Evolutionary conservation across 2,329 filamentous ascomycete species (phyloP).

Genomic region (Lachnellula arida): DNA sequence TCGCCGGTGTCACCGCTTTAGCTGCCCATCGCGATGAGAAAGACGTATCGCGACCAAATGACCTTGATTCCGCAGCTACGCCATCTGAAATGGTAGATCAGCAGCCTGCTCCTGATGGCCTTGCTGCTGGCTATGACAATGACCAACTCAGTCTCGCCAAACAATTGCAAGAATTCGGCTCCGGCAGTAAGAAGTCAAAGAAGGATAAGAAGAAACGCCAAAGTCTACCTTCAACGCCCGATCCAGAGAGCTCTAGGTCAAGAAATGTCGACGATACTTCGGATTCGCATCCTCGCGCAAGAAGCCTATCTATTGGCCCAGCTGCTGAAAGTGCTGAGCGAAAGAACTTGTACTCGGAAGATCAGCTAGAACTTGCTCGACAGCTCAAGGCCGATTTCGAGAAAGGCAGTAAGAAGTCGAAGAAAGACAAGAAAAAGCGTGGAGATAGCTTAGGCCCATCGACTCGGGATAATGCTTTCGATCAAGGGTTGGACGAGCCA

Average conservation of each 20-base stretch:
- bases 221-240: constrained; percentile 24
- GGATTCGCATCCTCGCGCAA: constrained; percentile 18
- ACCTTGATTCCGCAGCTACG: constrained; percentile 1
- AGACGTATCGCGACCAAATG: background rate
- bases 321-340: constrained; percentile 13
- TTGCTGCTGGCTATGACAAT: constrained; percentile 22
- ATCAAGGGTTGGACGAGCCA: background rate
- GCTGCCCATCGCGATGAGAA: constrained; percentile 3
- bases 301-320: constrained; percentile 26
- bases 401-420: constrained; percentile 20
- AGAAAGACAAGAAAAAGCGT: constrained; percentile 32
- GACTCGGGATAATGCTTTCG: constrained; percentile 14
- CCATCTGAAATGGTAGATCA: constrained; percentile 8
- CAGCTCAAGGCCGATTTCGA: constrained; percentile 26
- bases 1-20: constrained; percentile 12
- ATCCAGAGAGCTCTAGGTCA: constrained; percentile 20
- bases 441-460: constrained; percentile 7
- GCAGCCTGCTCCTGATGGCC: constrained; percentile 16
- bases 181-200: constrained; percentile 25
- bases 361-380: constrained; percentile 27
- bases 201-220: constrained; percentile 31
- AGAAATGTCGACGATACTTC: constrained; percentile 16
- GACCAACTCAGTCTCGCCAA: constrained; percentile 27
- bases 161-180: constrained; percentile 24
- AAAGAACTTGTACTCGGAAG: constrained; percentile 22